phyloP scores from a whole-genome alignment of 2,329 filamentous ascomycete genomes.

The Ceratocystiopsis brevicomis region DNA sequence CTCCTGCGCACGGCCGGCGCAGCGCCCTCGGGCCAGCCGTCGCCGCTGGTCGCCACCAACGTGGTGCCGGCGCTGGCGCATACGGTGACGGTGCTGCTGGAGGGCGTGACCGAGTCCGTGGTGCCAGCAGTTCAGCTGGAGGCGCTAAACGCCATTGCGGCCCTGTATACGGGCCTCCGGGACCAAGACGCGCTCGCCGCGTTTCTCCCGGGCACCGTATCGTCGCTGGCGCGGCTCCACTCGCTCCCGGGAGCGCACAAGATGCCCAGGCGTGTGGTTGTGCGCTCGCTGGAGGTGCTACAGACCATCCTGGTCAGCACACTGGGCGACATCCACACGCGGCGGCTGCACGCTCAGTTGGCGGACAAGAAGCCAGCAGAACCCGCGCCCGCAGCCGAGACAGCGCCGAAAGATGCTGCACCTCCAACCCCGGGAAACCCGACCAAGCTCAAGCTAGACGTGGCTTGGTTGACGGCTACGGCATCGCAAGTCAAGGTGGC shows the following conservation, averaged over 20 bases:
- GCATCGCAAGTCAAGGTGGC: slow-evolving; percentile 66
- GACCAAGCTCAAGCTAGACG: slow-evolving; percentile 10
- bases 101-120: slow-evolving; percentile 45
- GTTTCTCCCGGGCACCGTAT: slow-evolving; percentile 77
- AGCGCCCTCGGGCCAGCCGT: neutral
- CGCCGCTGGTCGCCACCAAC: slow-evolving; percentile 33
- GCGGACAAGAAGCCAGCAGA: slow-evolving; percentile 10
- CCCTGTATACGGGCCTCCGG: slow-evolving; percentile 43
- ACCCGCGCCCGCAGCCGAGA: neutral
- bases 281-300: slow-evolving; percentile 40
- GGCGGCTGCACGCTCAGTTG: slow-evolving; percentile 20
- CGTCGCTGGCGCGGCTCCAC: slow-evolving; percentile 56
- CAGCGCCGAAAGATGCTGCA: neutral
- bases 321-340: slow-evolving; percentile 37
- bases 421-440: too few relatives aligned
- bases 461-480: slow-evolving; percentile 63
- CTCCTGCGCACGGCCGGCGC: slow-evolving; percentile 42
- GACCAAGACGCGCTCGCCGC: slow-evolving; percentile 61
- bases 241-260: slow-evolving; percentile 44
- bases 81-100: slow-evolving; percentile 60
- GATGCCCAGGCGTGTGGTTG: slow-evolving; percentile 39
- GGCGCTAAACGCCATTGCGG: slow-evolving; percentile 44
- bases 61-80: slow-evolving; percentile 67
- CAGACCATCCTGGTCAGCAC: slow-evolving; percentile 33
- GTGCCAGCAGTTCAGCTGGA: slow-evolving; percentile 52